Conservation (phyloP, 2,329 filamentous ascomycete genomes). For the Colletotrichum graminicola region DNA sequence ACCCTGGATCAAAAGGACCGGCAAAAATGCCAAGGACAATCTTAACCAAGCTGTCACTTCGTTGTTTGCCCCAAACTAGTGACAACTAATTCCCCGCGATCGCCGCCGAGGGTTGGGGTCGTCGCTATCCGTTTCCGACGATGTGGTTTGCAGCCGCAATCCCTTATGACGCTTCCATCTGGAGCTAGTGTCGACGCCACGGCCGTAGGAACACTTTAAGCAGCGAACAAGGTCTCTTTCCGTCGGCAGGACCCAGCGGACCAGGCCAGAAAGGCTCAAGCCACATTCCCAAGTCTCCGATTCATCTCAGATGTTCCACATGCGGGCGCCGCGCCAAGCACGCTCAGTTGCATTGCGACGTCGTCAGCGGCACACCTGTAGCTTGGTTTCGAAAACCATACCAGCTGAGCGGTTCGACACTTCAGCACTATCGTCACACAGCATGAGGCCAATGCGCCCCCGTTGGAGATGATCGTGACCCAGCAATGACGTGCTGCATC, state of each 20-base stretch:
- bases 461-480: slow-evolving; percentile 7
- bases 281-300: not conserved
- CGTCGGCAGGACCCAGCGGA: not conserved
- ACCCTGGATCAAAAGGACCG: not conserved
- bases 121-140: slow-evolving; percentile 6
- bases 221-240: not conserved
- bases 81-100: not conserved
- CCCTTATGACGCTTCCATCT: slow-evolving; percentile 19
- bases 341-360: slow-evolving; percentile 10
- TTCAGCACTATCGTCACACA: not conserved
- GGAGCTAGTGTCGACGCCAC: slow-evolving; percentile 4
- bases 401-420: not conserved
- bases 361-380: slow-evolving; percentile 36
- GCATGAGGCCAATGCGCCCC: slow-evolving; percentile 1
- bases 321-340: slow-evolving; percentile 32
- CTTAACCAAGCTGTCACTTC: not conserved
- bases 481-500: slow-evolving; percentile 32
- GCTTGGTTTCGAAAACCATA: not conserved
- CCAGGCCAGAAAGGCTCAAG: not conserved
- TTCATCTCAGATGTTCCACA: not conserved
- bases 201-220: not conserved
- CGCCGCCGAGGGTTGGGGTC: not conserved
- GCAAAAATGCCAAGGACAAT: not conserved
- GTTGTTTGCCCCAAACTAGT: not conserved
- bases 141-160: not conserved